Evolutionary conservation across 2,329 filamentous ascomycete species (phyloP).

Genomic region (Scytalidium lignicola): DNA sequence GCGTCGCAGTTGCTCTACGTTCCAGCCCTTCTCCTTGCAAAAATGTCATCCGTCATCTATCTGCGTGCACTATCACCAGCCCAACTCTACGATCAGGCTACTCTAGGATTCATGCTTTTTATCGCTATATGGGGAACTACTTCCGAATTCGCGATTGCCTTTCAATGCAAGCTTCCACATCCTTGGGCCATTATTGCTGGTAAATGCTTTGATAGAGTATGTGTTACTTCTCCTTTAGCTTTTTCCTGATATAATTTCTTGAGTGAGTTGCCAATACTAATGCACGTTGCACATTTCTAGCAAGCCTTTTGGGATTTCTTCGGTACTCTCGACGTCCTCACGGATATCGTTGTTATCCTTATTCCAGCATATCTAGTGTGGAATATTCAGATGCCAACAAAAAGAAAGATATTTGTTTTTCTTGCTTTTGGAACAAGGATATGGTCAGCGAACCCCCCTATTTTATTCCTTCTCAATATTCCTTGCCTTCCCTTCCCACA

Average conservation of each 20-base stretch:
- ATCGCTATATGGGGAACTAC: slow-evolving; percentile 17
- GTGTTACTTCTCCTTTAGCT: background rate
- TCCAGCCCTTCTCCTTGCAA: slow-evolving; percentile 19
- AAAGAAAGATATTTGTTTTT: slow-evolving; percentile 24
- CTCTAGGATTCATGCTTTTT: slow-evolving; percentile 10
- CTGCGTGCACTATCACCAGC: slow-evolving; percentile 16
- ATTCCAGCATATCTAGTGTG: slow-evolving; percentile 42
- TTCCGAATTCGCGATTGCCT: slow-evolving; percentile 16
- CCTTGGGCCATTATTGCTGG: slow-evolving; percentile 19
- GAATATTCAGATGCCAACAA: slow-evolving; percentile 36
- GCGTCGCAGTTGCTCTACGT: slow-evolving; percentile 23
- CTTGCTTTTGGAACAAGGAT: slow-evolving; percentile 19
- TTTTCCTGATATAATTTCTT: no score
- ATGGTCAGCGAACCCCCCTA: slow-evolving; percentile 24
- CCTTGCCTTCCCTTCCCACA: background rate
- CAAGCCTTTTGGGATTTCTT: slow-evolving; percentile 41
- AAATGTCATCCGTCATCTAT: slow-evolving; percentile 22
- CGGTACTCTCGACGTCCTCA: slow-evolving; percentile 41
- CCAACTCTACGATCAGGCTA: slow-evolving; percentile 10
- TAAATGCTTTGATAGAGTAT: slow-evolving; percentile 18
- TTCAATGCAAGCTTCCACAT: slow-evolving; percentile 23
- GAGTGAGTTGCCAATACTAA: background rate
- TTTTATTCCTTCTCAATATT: no score
- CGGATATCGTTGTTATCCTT: slow-evolving; percentile 39
- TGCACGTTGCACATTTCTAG: background rate